Evolutionary conservation across 352 stramenopile genomes (phyloP).

Genomic region (Peronospora tabacina): DNA sequence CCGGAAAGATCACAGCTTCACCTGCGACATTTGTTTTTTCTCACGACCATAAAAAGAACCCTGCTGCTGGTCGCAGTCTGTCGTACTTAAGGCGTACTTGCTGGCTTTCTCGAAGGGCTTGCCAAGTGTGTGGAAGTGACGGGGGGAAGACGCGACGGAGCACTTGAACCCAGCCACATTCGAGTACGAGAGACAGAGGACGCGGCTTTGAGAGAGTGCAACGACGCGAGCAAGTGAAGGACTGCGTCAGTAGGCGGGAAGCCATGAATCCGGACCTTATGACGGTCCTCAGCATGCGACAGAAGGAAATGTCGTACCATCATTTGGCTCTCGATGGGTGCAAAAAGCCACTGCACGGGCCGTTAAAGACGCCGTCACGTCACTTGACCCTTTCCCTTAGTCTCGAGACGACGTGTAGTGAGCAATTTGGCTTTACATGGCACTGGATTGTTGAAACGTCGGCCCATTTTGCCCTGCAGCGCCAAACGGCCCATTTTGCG

Average conservation of each 20-base stretch:
- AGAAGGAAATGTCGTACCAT: constrained; percentile 79
- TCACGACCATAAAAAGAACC: no score
- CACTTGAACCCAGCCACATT: no score
- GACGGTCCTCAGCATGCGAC: constrained; percentile 73
- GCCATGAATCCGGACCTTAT: constrained; percentile 52
- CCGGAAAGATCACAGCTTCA: no score
- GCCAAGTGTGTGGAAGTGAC: constrained; percentile 39
- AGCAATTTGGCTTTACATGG: constrained; percentile 78
- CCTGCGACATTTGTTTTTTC: no score
- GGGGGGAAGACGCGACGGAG: constrained; percentile 29
- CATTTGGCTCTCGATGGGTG: constrained; percentile 35
- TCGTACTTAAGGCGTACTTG: constrained; percentile 20
- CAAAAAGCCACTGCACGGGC: constrained; percentile 20
- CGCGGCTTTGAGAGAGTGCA: background rate
- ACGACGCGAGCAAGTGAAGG: constrained; percentile 1
- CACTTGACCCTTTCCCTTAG: constrained; percentile 33
- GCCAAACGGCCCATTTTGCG: constrained; percentile 69
- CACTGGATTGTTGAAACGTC: constrained; percentile 59
- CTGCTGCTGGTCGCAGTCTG: no score
- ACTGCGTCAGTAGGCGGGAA: constrained; percentile 16
- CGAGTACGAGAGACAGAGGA: background rate
- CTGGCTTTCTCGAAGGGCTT: constrained; percentile 23
- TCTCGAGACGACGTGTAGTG: constrained; percentile 30
- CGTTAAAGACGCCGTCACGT: constrained; percentile 24
- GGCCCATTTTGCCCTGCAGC: constrained; percentile 67